Conservation (phyloP, 164 flowering plant genomes). For the Dillenia suffruticosa region DNA sequence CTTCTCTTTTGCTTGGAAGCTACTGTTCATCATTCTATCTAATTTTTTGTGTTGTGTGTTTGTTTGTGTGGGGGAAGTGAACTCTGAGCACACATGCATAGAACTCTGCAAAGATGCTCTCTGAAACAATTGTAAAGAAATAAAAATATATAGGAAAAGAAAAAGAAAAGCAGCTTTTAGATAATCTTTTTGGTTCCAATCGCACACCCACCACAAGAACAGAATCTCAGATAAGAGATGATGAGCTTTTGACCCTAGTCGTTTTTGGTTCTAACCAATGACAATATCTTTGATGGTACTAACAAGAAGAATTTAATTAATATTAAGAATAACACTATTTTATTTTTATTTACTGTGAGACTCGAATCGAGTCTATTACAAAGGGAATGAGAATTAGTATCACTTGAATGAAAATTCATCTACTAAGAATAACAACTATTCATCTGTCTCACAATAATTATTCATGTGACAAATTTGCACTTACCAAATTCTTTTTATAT, state of each 20-base stretch:
- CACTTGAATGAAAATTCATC: too few species aligned
- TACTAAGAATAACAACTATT: not conserved
- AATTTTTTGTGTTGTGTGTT: too few species aligned
- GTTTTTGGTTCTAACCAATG: conserved; percentile 14
- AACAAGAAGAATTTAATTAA: not conserved
- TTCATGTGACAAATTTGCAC: too few species aligned
- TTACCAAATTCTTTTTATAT: too few species aligned
- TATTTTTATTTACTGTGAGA: too few species aligned
- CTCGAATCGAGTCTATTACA: too few species aligned
- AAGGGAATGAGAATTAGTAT: too few species aligned
- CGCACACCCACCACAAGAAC: conserved; percentile 50
- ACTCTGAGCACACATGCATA: conserved; percentile 2
- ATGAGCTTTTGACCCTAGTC: conserved; percentile 37
- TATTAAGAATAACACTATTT: conserved; percentile 2
- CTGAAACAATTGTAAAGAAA: conserved; percentile 12
- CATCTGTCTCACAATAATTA: too few species aligned
- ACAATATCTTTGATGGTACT: conserved; percentile 12
- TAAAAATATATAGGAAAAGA: too few species aligned
- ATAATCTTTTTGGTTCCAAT: conserved; percentile 41
- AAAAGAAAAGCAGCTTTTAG: conserved; percentile 34
- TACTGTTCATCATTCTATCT: conserved; percentile 15
- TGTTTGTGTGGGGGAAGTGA: not conserved
- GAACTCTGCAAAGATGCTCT: conserved; percentile 10
- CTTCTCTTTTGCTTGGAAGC: conserved; percentile 6
- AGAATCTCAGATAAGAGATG: conserved; percentile 54